Evolutionary conservation across 345 rosid species (phyloP), one percentile per base, ranked within the genome.

Genomic region (Eucalyptus marginata): DNA sequence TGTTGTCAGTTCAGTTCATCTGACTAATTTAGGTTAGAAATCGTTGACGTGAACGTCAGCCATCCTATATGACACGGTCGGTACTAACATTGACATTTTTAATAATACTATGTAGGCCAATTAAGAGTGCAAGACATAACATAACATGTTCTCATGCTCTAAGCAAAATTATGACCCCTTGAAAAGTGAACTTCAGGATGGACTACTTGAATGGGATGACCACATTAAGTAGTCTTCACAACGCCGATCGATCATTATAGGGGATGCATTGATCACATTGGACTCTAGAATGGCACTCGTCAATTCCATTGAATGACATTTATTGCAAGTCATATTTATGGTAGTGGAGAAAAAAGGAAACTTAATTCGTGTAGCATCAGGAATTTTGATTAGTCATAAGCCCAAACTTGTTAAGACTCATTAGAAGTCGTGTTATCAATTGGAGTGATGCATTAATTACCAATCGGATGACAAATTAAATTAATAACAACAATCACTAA

Each of bases 11-110:
- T 51, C 54, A 7, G 0, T 51, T 8, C 0, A 51, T 16, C 1
- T 0, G 54, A 16, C 0, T 51, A 51, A 7, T 17, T 51, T 51
- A 51, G 1, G 54, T 3, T 51, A 51, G 4, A 16, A 51, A 51
- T 51, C 0, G 2, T 4, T 51, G 0, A 16, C 8, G 0, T 51
- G 4, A 51, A 16, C 1, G 2, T 16, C 2, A 16, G 0, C 20
- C 8, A 51, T 16, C 8, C 4, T 51, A 7, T 18, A 0, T 16
- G 8, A 51, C 22, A 51, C 0, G 0, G 4, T 51, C 0, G 0
- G 20, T 6, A 18, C 4, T 51, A 6, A 51, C 54, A 51, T 51
- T 51, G 54, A 16, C 20, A 51, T 51, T 51, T 51, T 51, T 51
- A 16, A 51, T 16, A 51, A 16, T 16, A 51, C 20, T 51, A 51